Evolutionary conservation across 495 filamentous ascomycete genomes (phyloP).

Genomic region (Niebla homalea): DNA sequence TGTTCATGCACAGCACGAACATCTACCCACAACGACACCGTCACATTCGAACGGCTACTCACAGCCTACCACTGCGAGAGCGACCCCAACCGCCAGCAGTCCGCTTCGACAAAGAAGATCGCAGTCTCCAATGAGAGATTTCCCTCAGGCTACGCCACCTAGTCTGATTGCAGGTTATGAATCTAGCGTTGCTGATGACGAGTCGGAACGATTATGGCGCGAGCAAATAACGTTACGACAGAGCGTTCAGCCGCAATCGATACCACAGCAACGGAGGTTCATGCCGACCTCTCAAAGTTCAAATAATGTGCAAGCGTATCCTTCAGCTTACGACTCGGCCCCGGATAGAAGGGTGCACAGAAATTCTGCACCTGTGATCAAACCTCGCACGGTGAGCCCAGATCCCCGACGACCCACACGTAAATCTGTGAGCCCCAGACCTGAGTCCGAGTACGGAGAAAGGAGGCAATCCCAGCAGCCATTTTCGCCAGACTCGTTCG

Average conservation of each 20-base stretch:
- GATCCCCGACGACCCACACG: slow-evolving; percentile 48
- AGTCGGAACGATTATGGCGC: slow-evolving; percentile 37
- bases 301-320: neutral
- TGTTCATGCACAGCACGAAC: neutral
- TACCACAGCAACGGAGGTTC: slow-evolving; percentile 3
- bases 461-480: slow-evolving; percentile 52
- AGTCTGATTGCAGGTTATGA: slow-evolving; percentile 62
- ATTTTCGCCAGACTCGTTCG: slow-evolving; percentile 83
- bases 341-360: slow-evolving; percentile 11
- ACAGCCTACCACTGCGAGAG: slow-evolving; percentile 47
- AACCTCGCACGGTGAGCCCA: slow-evolving; percentile 43
- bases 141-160: slow-evolving; percentile 40
- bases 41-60: slow-evolving; percentile 24
- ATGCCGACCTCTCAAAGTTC: neutral
- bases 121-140: slow-evolving; percentile 21
- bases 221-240: slow-evolving; percentile 16
- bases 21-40: slow-evolving; percentile 16
- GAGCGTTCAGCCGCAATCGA: neutral
- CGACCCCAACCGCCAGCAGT: slow-evolving; percentile 10
- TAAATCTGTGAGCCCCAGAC: slow-evolving; percentile 68
- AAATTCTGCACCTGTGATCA: slow-evolving; percentile 21
- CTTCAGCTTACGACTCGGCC: neutral
- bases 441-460: slow-evolving; percentile 32
- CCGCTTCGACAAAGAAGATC: slow-evolving; percentile 9
- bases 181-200: slow-evolving; percentile 40